Base-by-base conservation (phyloP, 805 yeast genomes). In the Schwanniomyces polymorphus region DNA sequence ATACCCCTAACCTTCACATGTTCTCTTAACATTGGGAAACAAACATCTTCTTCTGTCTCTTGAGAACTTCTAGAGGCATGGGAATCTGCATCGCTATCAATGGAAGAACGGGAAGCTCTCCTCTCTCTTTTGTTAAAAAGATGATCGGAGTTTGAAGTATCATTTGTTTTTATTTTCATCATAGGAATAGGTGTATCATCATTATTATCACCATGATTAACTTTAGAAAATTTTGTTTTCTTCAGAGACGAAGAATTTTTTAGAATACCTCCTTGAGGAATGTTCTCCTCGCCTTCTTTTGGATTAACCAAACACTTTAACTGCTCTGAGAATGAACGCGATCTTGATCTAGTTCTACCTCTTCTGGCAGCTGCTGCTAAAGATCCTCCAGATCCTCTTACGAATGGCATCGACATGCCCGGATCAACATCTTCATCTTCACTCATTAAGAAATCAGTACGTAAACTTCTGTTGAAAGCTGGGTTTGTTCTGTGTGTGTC, bases 1-100 rank as follows among this genome's bases (percentile, higher is more conserved):
- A 94, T 88, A 14, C 96, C 97, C 50, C 83, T 84, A 38, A 80
- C 71, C 44, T 75, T 63, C 25, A 73, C 70, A 51, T 73, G 77
- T 50, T 85, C 86, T 4, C 88, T 84, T 42, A 82, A 71, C 89
- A 90, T 86, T 2, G 98, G 98, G 68, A 91, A 91, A 74, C 98
- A 92, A 39, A 92, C 99, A 78, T 92, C 98, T 62, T 90, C 97
- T 60, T 92, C 98, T 0, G 97, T 90, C 61, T 91, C 97, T 56
- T 88, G 96, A 4, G 91, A 84, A 16, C 84, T 82, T 53, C 90
- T 75, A 8, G 92, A 85, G 1, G 84, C 87, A 55, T 82, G 88
- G 1, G 91, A 86, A 55, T 80, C 86, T 17, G 76, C 78, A 53
- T 86, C 92, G 50, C 83, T 79, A 57, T 85, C 90, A 35, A 70